phyloP scores from a whole-genome alignment of 2,329 filamentous ascomycete genomes.

The Epicoccum nigrum region DNA sequence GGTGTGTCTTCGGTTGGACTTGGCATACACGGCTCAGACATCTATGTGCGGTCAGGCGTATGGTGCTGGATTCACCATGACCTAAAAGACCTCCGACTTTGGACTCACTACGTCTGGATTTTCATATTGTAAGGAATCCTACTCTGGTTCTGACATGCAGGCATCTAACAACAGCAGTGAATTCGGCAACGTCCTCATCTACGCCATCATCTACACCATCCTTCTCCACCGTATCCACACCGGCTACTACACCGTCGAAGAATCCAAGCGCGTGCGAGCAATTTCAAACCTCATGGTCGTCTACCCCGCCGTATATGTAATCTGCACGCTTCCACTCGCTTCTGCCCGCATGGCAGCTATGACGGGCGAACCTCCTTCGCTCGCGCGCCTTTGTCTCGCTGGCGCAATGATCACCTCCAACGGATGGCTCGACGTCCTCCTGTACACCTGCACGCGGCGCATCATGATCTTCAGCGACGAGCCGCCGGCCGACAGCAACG shows the following conservation, averaged over 20 bases:
- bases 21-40: conserved; percentile 49
- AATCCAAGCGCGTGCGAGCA: conserved; percentile 45
- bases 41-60: conserved; percentile 69
- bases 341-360: conserved; percentile 68
- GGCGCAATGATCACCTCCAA: conserved; percentile 64
- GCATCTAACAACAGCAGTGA: conserved; percentile 37
- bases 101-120: conserved; percentile 70
- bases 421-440: conserved; percentile 63
- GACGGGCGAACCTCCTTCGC: conserved; percentile 56
- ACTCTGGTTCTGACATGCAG: neutral
- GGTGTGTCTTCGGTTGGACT: conserved; percentile 61
- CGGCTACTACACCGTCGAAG: conserved; percentile 44
- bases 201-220: conserved; percentile 52
- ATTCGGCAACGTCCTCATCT: conserved; percentile 59
- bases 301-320: conserved; percentile 71
- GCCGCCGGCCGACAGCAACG: conserved; percentile 44
- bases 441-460: conserved; percentile 64
- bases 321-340: conserved; percentile 72
- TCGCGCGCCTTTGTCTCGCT: conserved; percentile 57
- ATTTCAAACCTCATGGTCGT: conserved; percentile 66
- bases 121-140: conserved; percentile 52
- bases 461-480: conserved; percentile 61
- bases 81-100: conserved; percentile 62
- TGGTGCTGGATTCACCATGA: conserved; percentile 71
- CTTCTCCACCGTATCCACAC: conserved; percentile 47